Base-by-base conservation (phyloP, 2,329 filamentous ascomycete genomes). In the Arthrobotrys musiformis region DNA sequence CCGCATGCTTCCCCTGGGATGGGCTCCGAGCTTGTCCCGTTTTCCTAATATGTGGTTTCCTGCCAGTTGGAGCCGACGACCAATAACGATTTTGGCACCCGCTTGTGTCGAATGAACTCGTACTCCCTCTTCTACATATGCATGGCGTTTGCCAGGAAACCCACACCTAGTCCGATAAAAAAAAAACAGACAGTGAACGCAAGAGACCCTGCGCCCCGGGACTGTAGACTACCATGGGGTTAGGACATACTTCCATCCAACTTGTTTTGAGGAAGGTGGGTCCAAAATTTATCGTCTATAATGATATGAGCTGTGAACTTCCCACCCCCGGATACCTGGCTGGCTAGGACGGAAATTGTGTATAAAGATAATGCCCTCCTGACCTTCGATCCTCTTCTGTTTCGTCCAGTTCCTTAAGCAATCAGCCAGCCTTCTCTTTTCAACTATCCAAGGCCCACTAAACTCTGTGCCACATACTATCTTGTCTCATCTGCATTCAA, bases 281-380 rank as follows among this genome's bases (percentile, higher is more conserved):
- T 63, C 68, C 37, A 1, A 26, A 35, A 5, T 50, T 48, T n/a
- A n/a, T n/a, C 30, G 9, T 6, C 37, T 30, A 56, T 22, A 33
- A 35, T 19, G 24, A 28, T 61, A n/a, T n/a, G n/a, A n/a, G n/a
- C n/a, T n/a, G n/a, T 52, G 48, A 35, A 50, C 37, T 24, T 68
- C 63, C 30, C 44, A 54, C 44, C 68, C 67, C 37, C 58, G 26
- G 68, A 24, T 58, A 64, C 64, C 30, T 58, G 26, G 28, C 35
- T 33, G 37, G 13, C 48, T n/a, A 48, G n/a, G 24, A 40, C 37
- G n/a, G 15, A 63, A 46, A 30, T 46, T 44, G 26, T 35, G n/a
- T 62, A 72, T 72, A 72, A n/a, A 72, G 68, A 72, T 58, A 50
- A 37, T 30, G 30, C 48, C 48, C 48, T 58, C 35, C 68, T 63